Conservation (phyloP, 768 basidiomycete genomes). For the Kwoniella europaea region DNA sequence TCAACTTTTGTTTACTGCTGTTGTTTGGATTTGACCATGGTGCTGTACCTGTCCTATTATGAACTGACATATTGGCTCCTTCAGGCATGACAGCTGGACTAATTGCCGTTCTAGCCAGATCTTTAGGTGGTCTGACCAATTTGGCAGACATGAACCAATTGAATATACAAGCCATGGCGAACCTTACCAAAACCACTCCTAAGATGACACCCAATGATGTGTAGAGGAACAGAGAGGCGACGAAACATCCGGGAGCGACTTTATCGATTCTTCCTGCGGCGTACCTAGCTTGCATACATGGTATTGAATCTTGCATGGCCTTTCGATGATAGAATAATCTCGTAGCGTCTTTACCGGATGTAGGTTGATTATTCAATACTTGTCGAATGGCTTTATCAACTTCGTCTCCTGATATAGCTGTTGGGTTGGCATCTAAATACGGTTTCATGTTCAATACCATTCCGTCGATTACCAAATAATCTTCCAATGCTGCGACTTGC, state of each 20-base stretch:
- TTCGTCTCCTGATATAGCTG: conserved; percentile 70
- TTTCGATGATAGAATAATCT: conserved; percentile 77
- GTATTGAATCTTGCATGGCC: conserved; percentile 70
- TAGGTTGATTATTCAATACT: conserved; percentile 63
- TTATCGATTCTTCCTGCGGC: conserved; percentile 95
- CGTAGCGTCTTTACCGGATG: conserved; percentile 83
- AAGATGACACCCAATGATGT: conserved; percentile 88
- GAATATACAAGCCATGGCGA: conserved; percentile 94
- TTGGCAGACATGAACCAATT: conserved; percentile 90
- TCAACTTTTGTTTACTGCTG: conserved; percentile 15
- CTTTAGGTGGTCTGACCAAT: conserved; percentile 76
- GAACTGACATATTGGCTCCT: conserved; percentile 90
- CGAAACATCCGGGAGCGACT: conserved; percentile 92
- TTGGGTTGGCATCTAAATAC: conserved; percentile 77
- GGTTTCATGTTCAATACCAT: conserved; percentile 89
- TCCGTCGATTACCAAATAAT: conserved; percentile 89
- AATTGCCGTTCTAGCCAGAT: conserved; percentile 81
- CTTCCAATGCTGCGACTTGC: conserved; percentile 72
- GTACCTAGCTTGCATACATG: conserved; percentile 84
- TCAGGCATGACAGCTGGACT: conserved; percentile 95
- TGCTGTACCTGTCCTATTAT: conserved; percentile 88
- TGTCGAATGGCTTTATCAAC: conserved; percentile 84
- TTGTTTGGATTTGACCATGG: conserved; percentile 73
- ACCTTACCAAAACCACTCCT: conserved; percentile 84
- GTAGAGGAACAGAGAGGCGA: conserved; percentile 86